phyloP scores from a whole-genome alignment of 257 asterid genomes.

The Solanum corneliomulleri region DNA sequence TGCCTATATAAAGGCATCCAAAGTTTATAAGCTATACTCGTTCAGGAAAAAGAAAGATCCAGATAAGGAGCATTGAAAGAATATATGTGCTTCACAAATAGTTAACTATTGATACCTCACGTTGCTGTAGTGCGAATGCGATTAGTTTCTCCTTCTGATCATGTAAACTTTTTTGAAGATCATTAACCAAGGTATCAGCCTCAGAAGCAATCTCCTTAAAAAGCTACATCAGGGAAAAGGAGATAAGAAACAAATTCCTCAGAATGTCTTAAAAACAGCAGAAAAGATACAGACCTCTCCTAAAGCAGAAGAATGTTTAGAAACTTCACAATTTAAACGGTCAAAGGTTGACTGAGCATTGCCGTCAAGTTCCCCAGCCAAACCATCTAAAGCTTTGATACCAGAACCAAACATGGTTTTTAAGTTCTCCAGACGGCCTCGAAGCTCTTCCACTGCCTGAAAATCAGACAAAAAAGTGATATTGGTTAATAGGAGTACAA shows the following conservation, averaged over 20 bases:
- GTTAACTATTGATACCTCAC: constrained; percentile 30
- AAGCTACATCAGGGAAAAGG: constrained; percentile 47
- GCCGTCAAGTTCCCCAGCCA: constrained; percentile 71
- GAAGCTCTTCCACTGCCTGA: constrained; percentile 90
- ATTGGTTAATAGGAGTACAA: not conserved
- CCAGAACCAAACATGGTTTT: constrained; percentile 78
- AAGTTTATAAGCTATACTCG: not conserved
- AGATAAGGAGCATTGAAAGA: not conserved
- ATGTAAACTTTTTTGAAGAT: constrained; percentile 75
- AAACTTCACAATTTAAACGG: constrained; percentile 67
- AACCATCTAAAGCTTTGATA: constrained; percentile 58
- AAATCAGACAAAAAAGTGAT: constrained; percentile 3
- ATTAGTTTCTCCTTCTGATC: constrained; percentile 61
- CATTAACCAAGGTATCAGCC: constrained; percentile 76
- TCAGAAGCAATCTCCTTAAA: constrained; percentile 65
- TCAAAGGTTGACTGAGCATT: constrained; percentile 72
- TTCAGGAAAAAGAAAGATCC: not conserved
- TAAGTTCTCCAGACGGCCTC: constrained; percentile 49
- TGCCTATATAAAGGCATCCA: constrained; percentile 50
- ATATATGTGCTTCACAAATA: not conserved
- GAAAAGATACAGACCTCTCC: constrained; percentile 54
- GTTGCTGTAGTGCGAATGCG: constrained; percentile 67
- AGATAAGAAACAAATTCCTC: not conserved
- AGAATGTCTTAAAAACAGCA: not conserved
- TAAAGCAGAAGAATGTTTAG: constrained; percentile 68